Base-by-base conservation (phyloP, 2,329 filamentous ascomycete species). In the Trichophyton benhamiae region DNA sequence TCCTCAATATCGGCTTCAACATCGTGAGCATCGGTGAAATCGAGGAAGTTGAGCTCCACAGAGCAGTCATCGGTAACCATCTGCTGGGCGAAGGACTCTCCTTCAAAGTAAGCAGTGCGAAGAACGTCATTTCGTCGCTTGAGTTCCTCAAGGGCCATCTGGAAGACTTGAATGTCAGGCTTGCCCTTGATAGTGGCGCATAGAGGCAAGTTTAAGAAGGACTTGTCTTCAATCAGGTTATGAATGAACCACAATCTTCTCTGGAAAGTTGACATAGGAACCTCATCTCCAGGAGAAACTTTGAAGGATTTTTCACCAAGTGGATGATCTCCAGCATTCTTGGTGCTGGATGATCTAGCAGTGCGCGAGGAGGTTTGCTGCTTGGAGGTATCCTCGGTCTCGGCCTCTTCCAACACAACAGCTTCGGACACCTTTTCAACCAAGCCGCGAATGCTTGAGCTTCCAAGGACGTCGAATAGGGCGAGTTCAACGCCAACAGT, bases 191-290 rank as follows among this genome's bases (percentile, higher is more conserved):
- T 60, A 53, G 62, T 63, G 52, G 62, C 60, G 38, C 62, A 55
- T 30, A 65, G 60, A 13, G 65, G 64, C 6, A 68, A 59, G 63
- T 68, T 68, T 38, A 68, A 61, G 33, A 64, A 62, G 3, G 63
- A 63, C 41, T 63, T 64, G 60, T 68, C 67, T 41, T 65, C 63
- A 7, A 66, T 49, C 22, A 68, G 58, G 41, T 68, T 66, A 55
- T 68, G 66, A n/a, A 67, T 58, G 52, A 66, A 68, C 66, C 66
- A 68, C 5, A 68, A 38, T 46, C 67, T 63, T 36, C 64, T 64
- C 59, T 68, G 67, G 60, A 63, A 68, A 52, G 65, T 66, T 0
- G 68, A 70, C 64, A 70, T 67, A 13, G 68, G 68, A 58, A 68
- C 55, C 20, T 62, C 58, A 15, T 59, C 30, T 15, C 25, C 55